Evolutionary conservation across 805 yeast species (phyloP).

Genomic region (Yarrowia hollandica): DNA sequence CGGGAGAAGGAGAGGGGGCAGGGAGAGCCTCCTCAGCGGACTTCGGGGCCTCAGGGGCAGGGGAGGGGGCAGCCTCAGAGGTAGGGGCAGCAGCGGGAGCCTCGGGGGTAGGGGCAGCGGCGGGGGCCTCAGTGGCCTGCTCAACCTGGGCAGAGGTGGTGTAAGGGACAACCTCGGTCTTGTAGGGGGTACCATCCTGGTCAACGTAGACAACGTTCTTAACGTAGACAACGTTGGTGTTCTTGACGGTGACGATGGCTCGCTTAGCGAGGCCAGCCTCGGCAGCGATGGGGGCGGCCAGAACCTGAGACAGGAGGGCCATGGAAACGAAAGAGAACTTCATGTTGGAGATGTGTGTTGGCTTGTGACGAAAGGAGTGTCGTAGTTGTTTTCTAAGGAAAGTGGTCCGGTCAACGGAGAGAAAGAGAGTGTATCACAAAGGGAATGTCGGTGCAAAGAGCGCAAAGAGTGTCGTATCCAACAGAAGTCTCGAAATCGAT

Average conservation of each 20-base stretch:
- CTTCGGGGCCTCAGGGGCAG: conserved; percentile 27
- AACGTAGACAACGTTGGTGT: conserved; percentile 34
- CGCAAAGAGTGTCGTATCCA: conserved; percentile 20
- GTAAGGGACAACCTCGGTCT: conserved; percentile 34
- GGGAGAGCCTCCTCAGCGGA: conserved; percentile 31
- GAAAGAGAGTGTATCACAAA: neutral
- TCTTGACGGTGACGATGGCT: conserved; percentile 28
- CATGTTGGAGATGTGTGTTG: conserved; percentile 17
- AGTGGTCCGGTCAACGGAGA: conserved; percentile 29
- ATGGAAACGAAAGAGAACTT: conserved; percentile 26
- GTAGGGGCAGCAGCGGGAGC: conserved; percentile 31
- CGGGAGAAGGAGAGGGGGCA: conserved; percentile 22
- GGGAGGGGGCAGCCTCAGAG: conserved; percentile 28
- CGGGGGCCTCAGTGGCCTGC: conserved; percentile 16
- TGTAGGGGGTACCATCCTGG: conserved; percentile 34
- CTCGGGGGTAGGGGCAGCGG: conserved; percentile 26
- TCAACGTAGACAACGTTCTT: conserved; percentile 37
- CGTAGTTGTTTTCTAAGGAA: neutral
- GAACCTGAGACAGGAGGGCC: conserved; percentile 14
- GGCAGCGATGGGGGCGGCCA: conserved; percentile 28
- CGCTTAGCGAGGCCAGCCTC: conserved; percentile 31
- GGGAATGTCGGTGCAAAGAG: conserved; percentile 22
- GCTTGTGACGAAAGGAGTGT: neutral
- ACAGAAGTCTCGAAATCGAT: conserved; percentile 18
- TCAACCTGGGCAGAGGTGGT: conserved; percentile 32